Base-by-base conservation (phyloP, 805 yeast genomes). In the Kluyveromyces dobzhanskii region DNA sequence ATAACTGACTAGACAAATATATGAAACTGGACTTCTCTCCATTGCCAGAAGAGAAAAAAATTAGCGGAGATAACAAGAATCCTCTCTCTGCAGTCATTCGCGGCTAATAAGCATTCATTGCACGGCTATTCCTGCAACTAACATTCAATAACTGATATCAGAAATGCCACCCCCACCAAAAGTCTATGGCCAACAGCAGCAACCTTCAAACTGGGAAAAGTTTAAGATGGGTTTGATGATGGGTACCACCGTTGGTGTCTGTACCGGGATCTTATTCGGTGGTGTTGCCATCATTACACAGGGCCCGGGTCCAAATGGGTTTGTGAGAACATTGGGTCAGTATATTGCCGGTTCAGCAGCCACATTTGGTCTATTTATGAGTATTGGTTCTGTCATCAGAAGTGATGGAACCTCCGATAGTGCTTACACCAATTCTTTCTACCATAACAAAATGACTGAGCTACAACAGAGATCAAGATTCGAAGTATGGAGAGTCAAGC, bases 251-350 rank as follows among this genome's bases (percentile, higher is more conserved):
- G 71, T 66, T 14, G 98, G 98, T 48, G 92, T 87, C 8, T 92
- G 94, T 55, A 86, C 90, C 29, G 98, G 98, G 46, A 81, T 90
- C 35, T 67, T 94, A 48, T 92, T 90, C 61, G 98, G 97, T 37
- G 95, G 96, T 17, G 78, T 85, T 56, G 81, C 96, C 42, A 82
- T 94, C 50, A 62, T 86, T 48, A 88, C 87, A 41, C 80, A 83
- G 49, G 99, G 99, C 14, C 92, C 98, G n/a, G 96, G 95, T 11
- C 98, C 99, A 35, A 84, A 85, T 56, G 99, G 99, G 41, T 85
- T 85, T 41, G 84, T 92, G 80, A 80, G 95, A 67, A 90, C 97
- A 1, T 68, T 92, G 56, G 97, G 98, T 41, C 95, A 90, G 66
- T 92, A 88, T 65, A 88, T 92, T 64, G 80, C 83, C 53, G 97